These are phyloP conservation scores for Fusarium sarcochroum DNA, from an alignment of 2,329 filamentous ascomycete species.

Conservation along the genomic window DNA sequence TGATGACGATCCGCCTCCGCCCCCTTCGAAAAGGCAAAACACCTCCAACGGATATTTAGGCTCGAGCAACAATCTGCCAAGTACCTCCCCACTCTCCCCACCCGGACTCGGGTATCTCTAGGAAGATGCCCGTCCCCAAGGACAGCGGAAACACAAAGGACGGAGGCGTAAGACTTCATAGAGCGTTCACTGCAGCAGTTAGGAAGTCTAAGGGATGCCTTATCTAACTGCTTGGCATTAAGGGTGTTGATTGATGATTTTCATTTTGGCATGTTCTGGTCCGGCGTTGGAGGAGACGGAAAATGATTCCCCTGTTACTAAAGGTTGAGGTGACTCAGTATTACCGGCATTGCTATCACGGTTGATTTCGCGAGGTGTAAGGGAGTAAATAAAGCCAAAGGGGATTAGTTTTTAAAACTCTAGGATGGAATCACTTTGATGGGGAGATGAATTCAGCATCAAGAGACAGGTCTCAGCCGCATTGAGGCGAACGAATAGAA, in stretches of 20 bases:
- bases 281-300: conserved; percentile 48
- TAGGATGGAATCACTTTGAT: conserved; percentile 2
- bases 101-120: conserved; percentile 41
- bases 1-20: conserved; percentile 65
- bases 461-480: background rate
- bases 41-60: conserved; percentile 47
- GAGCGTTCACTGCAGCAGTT: conserved; percentile 4
- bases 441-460: conserved; percentile 2
- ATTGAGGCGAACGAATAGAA: conserved; percentile 7
- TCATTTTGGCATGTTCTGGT: conserved; percentile 40
- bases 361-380: conserved; percentile 43
- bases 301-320: conserved; percentile 50
- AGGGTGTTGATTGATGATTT: conserved; percentile 43
- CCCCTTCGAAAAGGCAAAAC: conserved; percentile 62
- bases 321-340: conserved; percentile 32
- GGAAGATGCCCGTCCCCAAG: conserved; percentile 31
- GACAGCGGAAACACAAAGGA: conserved; percentile 26
- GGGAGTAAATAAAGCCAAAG: conserved; percentile 26
- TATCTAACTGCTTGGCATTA: conserved; percentile 28
- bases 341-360: conserved; percentile 35
- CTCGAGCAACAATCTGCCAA: conserved; percentile 32
- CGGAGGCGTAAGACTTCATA: conserved; percentile 39
- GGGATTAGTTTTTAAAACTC: background rate
- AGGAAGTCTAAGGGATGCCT: background rate
- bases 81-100: conserved; percentile 43